These are phyloP conservation scores for Amanita pallidorosea DNA, from an alignment of 768 basidiomycete genomes.

Conservation along the genomic window DNA sequence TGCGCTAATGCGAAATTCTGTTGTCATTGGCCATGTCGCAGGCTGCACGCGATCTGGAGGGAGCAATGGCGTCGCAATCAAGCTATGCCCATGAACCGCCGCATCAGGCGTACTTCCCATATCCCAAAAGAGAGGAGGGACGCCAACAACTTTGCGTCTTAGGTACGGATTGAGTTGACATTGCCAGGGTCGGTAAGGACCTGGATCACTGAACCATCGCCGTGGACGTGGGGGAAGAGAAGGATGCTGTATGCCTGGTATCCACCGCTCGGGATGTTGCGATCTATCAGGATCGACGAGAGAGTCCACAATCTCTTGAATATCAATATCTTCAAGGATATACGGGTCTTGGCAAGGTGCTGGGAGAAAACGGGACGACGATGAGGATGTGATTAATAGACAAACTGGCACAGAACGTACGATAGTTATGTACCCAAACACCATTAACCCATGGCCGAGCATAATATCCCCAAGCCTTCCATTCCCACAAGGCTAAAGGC, in stretches of 20 bases:
- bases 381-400: not conserved
- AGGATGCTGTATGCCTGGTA: conserved; percentile 34
- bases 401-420: conserved; percentile 21
- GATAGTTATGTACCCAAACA: conserved; percentile 29
- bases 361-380: not conserved
- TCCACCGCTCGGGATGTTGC: conserved; percentile 36
- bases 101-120: not conserved
- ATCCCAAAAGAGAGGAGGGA: conserved; percentile 5
- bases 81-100: conserved; percentile 1
- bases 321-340: conserved; percentile 10
- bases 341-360: conserved; percentile 4
- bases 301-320: conserved; percentile 21
- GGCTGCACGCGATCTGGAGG: conserved; percentile 1
- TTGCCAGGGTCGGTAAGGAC: not conserved
- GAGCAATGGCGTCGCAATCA: conserved; percentile 1
- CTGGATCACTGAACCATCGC: not conserved
- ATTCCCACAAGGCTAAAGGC: conserved; percentile 19
- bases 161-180: conserved; percentile 5
- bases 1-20: not conserved
- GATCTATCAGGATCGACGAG: conserved; percentile 20
- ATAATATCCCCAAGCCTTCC: conserved; percentile 47
- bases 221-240: conserved; percentile 4
- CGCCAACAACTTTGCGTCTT: not conserved
- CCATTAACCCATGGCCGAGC: conserved; percentile 33
- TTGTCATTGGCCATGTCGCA: conserved; percentile 4